These are phyloP conservation scores for Diaporthe sp. DNA, from an alignment of 2,329 filamentous ascomycete genomes.

Conservation along the genomic window DNA sequence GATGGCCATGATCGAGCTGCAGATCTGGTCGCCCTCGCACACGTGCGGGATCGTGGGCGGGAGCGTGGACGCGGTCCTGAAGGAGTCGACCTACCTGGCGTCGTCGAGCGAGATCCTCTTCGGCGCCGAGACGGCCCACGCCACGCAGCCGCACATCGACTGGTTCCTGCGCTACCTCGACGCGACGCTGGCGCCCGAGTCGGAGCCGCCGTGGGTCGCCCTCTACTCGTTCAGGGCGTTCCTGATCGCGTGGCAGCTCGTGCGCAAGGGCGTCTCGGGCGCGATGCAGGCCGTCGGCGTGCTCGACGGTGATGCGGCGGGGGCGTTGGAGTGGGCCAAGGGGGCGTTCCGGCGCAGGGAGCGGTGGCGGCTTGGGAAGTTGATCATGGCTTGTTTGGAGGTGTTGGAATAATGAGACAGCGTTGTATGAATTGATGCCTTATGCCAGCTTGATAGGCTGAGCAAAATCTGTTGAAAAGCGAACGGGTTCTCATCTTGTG, in stretches of 20 bases:
- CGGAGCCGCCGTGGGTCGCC: constrained; percentile 55
- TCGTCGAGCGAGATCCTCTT: constrained; percentile 50
- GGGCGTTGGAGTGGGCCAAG: constrained; percentile 50
- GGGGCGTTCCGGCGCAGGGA: constrained; percentile 49
- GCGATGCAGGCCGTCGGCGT: constrained; percentile 52
- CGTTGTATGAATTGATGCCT: neutral
- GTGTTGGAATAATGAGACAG: constrained; percentile 1
- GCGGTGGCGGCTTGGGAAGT: constrained; percentile 49
- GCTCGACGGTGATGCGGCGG: constrained; percentile 49
- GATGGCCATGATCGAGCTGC: constrained; percentile 57
- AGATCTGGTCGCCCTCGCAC: constrained; percentile 57
- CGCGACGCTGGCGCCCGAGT: constrained; percentile 41
- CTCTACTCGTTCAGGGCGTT: constrained; percentile 57
- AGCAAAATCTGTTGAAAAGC: neutral
- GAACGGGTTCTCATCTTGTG: no score
- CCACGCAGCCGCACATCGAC: constrained; percentile 53
- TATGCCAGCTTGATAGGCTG: neutral
- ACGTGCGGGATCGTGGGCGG: constrained; percentile 54
- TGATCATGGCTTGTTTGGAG: constrained; percentile 50
- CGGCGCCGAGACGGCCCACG: constrained; percentile 47
- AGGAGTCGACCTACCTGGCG: constrained; percentile 49
- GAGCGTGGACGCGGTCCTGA: constrained; percentile 53
- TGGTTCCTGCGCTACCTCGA: constrained; percentile 56
- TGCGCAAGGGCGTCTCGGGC: constrained; percentile 48
- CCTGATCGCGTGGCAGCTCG: constrained; percentile 56